Evolutionary conservation across 164 flowering plant species (phyloP).

Genomic region (Euptelea pleiosperma): DNA sequence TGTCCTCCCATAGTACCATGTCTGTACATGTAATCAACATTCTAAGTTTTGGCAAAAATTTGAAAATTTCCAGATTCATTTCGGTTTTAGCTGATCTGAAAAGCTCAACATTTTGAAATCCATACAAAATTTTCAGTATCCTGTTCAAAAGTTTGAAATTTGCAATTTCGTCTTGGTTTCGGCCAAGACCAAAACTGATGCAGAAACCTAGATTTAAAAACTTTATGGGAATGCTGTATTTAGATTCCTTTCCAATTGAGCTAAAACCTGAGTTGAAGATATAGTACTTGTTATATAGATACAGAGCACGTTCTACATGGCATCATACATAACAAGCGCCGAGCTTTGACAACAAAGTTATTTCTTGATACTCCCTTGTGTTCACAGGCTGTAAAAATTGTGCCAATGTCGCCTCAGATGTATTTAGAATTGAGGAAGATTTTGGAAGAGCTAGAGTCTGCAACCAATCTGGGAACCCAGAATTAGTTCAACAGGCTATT

Average conservation of each 20-base stretch:
- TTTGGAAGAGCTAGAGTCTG: conserved; percentile 93
- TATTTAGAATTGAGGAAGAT: conserved; percentile 88
- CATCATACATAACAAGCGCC: not conserved
- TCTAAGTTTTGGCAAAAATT: too few species aligned
- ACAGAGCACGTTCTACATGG: not conserved
- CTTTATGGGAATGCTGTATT: too few species aligned
- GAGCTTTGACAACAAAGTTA: not conserved
- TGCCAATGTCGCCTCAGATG: conserved; percentile 67
- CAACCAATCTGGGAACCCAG: conserved; percentile 58
- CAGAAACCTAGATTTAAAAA: too few species aligned
- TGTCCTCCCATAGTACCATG: too few species aligned
- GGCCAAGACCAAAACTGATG: too few species aligned
- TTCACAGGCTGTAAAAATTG: conserved; percentile 89
- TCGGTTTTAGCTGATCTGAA: too few species aligned
- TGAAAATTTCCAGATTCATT: too few species aligned
- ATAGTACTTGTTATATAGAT: conserved; percentile 1
- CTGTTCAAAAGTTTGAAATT: too few species aligned
- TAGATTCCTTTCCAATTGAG: not conserved
- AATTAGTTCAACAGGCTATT: conserved; percentile 77
- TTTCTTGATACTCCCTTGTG: not conserved
- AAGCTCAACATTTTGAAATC: too few species aligned
- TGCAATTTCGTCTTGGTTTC: too few species aligned
- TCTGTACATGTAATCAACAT: too few species aligned
- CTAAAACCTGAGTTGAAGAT: not conserved
- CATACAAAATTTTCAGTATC: too few species aligned